Evolutionary conservation across 2,329 filamentous ascomycete species (phyloP).

Genomic region (Aspergillus sp.): DNA sequence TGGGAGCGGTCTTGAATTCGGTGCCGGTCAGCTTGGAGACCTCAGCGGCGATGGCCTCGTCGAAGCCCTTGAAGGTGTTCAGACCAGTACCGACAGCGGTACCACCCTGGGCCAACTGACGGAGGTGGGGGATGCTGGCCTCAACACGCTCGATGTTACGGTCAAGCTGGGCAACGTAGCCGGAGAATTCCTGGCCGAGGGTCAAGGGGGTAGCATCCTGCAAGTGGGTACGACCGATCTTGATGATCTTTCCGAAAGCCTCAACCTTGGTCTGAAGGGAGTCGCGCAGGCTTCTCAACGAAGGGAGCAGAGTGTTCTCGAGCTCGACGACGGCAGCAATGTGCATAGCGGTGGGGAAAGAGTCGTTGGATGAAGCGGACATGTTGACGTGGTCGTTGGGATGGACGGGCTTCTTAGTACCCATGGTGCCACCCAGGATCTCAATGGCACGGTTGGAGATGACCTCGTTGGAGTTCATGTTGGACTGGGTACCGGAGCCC

Average conservation of each 20-base stretch:
- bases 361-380: conserved; percentile 97
- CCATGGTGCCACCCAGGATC: conserved; percentile 88
- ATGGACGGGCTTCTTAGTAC: conserved; percentile 96
- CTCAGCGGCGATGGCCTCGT: conserved; percentile 83
- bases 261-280: conserved; percentile 84
- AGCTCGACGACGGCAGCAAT: conserved; percentile 94
- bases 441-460: conserved; percentile 99
- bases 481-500: conserved; percentile 95
- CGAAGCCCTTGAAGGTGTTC: conserved; percentile 95
- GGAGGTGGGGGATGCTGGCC: conserved; percentile 71
- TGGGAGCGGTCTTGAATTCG: conserved; percentile 90
- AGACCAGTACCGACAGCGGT: conserved; percentile 95
- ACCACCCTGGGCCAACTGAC: conserved; percentile 85
- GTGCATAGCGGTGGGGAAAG: conserved; percentile 99
- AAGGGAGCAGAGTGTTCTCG: conserved; percentile 74
- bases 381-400: conserved; percentile 99
- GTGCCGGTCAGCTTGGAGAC: conserved; percentile 88
- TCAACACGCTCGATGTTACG: conserved; percentile 82
- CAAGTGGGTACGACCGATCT: conserved; percentile 95
- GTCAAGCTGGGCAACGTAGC: conserved; percentile 91
- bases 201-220: conserved; percentile 96
- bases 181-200: conserved; percentile 93
- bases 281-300: conserved; percentile 70
- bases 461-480: conserved; percentile 99
- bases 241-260: conserved; percentile 90